Conservation (phyloP, 352 stramenopile species). For the Phytopythium boreale region DNA sequence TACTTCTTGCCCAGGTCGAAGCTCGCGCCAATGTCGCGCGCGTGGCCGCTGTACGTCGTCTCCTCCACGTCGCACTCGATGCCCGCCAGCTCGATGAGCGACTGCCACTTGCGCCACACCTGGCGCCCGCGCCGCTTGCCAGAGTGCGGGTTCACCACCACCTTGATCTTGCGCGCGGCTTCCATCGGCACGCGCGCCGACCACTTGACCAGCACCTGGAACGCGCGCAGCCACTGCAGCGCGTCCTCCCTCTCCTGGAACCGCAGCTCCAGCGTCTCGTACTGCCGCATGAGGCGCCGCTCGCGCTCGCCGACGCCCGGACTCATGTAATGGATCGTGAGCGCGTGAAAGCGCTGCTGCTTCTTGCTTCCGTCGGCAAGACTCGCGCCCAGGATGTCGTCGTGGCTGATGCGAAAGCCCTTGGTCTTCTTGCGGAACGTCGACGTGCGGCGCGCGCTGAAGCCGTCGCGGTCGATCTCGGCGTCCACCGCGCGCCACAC, state of each 20-base stretch:
- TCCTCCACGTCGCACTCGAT: slow-evolving; percentile 79
- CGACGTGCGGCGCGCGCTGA: slow-evolving; percentile 50
- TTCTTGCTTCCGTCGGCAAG: slow-evolving; percentile 21
- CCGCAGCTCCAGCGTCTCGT: slow-evolving; percentile 37
- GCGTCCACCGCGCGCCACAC: slow-evolving; percentile 53
- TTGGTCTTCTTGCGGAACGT: slow-evolving; percentile 65
- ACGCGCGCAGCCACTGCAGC: slow-evolving; percentile 27
- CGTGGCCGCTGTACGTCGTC: slow-evolving; percentile 68
- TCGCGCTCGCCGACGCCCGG: slow-evolving; percentile 49
- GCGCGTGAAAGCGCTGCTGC: slow-evolving; percentile 20
- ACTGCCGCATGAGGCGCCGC: slow-evolving; percentile 51
- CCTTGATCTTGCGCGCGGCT: slow-evolving; percentile 57
- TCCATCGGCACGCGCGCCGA: slow-evolving; percentile 57
- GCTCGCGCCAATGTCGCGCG: slow-evolving; percentile 60
- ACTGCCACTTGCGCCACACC: slow-evolving; percentile 59
- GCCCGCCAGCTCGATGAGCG: slow-evolving; percentile 53
- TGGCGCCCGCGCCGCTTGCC: slow-evolving; percentile 54
- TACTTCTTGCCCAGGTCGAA: slow-evolving; percentile 61
- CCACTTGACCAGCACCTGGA: slow-evolving; percentile 69
- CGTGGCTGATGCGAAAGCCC: slow-evolving; percentile 40
- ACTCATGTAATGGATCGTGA: slow-evolving; percentile 68
- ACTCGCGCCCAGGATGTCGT: slow-evolving; percentile 51
- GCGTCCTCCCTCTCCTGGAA: slow-evolving; percentile 29
- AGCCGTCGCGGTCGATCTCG: slow-evolving; percentile 48
- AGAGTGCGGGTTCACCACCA: slow-evolving; percentile 77